Evolutionary conservation across 805 yeast genomes (phyloP).

Genomic region (Schwanniomyces sp.): DNA sequence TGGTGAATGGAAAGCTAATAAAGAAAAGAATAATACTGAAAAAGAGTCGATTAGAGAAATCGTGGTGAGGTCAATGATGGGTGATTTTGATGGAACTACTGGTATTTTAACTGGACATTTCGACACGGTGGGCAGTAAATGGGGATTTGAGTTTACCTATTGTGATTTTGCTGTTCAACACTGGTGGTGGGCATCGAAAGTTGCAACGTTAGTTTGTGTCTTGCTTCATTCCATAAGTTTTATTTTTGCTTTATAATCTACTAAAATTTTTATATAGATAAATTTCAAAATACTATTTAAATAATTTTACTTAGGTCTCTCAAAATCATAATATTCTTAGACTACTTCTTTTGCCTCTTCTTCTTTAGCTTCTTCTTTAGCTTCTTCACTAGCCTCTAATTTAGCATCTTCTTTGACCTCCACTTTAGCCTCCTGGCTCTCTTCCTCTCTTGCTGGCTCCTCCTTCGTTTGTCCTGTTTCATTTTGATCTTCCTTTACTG

Average conservation of each 20-base stretch:
- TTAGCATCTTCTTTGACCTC: conserved; percentile 4
- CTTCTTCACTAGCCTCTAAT: neutral
- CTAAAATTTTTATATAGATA: neutral
- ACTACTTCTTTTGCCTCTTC: conserved; percentile 1
- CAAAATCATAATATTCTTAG: neutral
- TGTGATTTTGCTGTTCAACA: conserved; percentile 89
- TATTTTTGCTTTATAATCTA: conserved; percentile 4
- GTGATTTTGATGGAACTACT: conserved; percentile 87
- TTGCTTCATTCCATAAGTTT: conserved; percentile 25
- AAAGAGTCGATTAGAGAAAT: conserved; percentile 61
- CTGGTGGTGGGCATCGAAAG: conserved; percentile 91
- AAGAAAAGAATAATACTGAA: conserved; percentile 21
- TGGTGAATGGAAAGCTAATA: conserved; percentile 62
- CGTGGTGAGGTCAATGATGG: conserved; percentile 94
- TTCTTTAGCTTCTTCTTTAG: conserved; percentile 1
- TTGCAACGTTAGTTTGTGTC: conserved; percentile 33
- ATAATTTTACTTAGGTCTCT: too few relatives aligned
- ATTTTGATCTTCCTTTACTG: conserved; percentile 2
- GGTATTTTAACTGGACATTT: conserved; percentile 81
- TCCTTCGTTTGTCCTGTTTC: neutral
- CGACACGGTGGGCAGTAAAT: conserved; percentile 36
- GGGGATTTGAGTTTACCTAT: conserved; percentile 69
- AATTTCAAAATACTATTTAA: conserved; percentile 2
- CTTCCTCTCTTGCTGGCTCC: neutral
- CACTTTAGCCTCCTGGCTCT: conserved; percentile 7